Conservation (phyloP, 1,284 basidiomycete species). For the Rhodotorula sp. region DNA sequence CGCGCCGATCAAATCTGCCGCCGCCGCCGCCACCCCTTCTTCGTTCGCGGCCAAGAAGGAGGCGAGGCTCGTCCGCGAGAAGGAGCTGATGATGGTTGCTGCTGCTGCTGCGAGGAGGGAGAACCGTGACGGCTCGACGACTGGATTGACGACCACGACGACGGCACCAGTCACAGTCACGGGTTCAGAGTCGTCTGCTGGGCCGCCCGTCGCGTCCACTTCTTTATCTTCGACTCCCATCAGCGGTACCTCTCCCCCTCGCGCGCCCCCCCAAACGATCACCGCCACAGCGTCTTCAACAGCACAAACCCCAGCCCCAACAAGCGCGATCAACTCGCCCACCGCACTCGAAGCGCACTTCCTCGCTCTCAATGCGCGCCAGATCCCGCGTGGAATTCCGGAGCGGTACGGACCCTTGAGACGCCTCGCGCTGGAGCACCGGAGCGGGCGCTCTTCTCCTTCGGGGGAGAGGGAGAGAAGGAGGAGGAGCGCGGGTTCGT, state of each 20-base stretch:
- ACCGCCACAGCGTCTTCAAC: neutral
- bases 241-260: neutral
- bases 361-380: constrained; percentile 15
- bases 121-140: neutral
- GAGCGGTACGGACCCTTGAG: constrained; percentile 44
- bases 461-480: too few species aligned
- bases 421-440: constrained; percentile 55
- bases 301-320: neutral
- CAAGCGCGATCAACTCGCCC: neutral
- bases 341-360: constrained; percentile 33
- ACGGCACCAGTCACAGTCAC: too few species aligned
- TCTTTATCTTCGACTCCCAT: neutral
- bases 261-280: neutral
- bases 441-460: constrained; percentile 25
- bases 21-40: neutral
- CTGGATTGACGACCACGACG: too few species aligned
- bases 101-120: neutral
- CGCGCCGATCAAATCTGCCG: neutral
- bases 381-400: neutral
- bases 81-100: neutral
- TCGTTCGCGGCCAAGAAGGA: constrained; percentile 26
- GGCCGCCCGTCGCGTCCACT: neutral
- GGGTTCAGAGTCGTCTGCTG: too few species aligned
- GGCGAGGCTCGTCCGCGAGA: neutral
- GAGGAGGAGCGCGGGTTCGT: too few species aligned